Base-by-base conservation (phyloP, 2,329 filamentous ascomycete genomes). In the Penicillium sp. region DNA sequence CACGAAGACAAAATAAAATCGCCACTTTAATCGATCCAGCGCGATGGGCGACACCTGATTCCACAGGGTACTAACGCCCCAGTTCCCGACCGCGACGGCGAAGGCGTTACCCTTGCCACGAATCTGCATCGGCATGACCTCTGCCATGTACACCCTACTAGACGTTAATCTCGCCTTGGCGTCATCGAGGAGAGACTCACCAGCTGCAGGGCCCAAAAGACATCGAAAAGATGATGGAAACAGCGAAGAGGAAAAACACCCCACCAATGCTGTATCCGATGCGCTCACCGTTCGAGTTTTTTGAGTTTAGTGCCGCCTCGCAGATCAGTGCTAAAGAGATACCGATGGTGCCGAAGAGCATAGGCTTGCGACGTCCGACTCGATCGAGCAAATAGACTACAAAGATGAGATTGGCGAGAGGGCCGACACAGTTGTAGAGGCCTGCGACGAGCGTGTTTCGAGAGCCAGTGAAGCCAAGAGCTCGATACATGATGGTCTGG, bases 121-220 rank as follows among this genome's bases (percentile, higher is more conserved):
- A 49, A 86, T 87, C 57, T 83, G 82, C 70, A 87, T 80, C 9
- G 85, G 84, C 68, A 85, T 83, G 54, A 88, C 82, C 66, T 88
- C 85, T 15, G 80, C 79, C 65, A 84, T 84, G 66, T 87, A 87
- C 1, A 87, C 76, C 83, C 84, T 87, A 0, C 75, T 78, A 43
- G 36, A 41, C 12, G 23, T 42, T 28, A 52, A 44, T 18, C 18
- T 50, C 18, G 33, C 26, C 18, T 23, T 34, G 39, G 18, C 23
- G 8, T 15, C 8, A 21, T 15, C 21, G 4, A 31, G 12, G 9
- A 50, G 9, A 12, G 4, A 44, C 63, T 42, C 47, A 68, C 63
- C 65, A 69, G 46, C 65, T 67, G 47, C 62, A 64, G 6, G 82
- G 81, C 1, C 83, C 80, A 70, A 83, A 85, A 0, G 81, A 83